Evolutionary conservation across 2,329 filamentous ascomycete species (phyloP).

Genomic region (Rhexocercosporidium sp.): DNA sequence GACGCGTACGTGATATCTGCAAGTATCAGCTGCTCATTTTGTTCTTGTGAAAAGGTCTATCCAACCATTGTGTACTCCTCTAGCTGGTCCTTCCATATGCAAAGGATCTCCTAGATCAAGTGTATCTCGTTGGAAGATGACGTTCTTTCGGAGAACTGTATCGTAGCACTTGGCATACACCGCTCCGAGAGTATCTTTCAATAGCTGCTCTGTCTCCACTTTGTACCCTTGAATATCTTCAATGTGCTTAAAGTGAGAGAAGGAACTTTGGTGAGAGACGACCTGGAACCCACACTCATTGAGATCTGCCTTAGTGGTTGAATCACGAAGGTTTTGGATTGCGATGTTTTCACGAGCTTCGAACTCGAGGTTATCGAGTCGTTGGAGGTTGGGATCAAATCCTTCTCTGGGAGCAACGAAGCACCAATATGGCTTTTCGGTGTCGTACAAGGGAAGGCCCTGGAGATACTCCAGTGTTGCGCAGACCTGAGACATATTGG

Average conservation of each 20-base stretch:
- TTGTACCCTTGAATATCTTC: constrained; percentile 21
- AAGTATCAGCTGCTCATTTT: neutral
- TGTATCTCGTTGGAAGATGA: constrained; percentile 16
- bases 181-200: constrained; percentile 18
- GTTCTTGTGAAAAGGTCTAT: neutral
- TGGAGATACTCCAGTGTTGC: neutral
- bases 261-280: constrained; percentile 15
- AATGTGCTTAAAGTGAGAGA: constrained; percentile 12
- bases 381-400: constrained; percentile 25
- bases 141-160: constrained; percentile 23
- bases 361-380: constrained; percentile 31
- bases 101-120: constrained; percentile 19
- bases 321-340: constrained; percentile 25
- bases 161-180: constrained; percentile 31
- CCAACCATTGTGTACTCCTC: constrained; percentile 33
- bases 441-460: neutral
- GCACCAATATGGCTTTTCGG: neutral
- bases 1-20: constrained; percentile 31
- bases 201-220: constrained; percentile 25
- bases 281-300: constrained; percentile 28
- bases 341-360: constrained; percentile 18
- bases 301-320: neutral
- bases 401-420: neutral
- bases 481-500: neutral
- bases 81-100: constrained; percentile 26